Evolutionary conservation across 345 rosid genomes (phyloP), one percentile per base, ranked within the genome.

Genomic region (Acer saccharum): DNA sequence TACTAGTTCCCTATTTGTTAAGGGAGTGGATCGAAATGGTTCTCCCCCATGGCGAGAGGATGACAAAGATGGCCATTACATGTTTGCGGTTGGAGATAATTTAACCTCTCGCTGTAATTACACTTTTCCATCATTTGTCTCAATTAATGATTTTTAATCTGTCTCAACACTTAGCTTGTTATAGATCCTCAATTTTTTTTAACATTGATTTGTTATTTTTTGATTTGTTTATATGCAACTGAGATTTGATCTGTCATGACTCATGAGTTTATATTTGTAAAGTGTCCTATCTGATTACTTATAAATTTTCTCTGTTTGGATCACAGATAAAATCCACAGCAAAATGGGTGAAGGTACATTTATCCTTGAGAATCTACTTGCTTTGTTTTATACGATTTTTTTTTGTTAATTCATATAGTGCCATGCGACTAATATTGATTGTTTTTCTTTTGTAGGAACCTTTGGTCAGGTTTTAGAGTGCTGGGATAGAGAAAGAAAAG

Each of bases 1-100:
- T 83, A 86, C 79, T 80, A 27, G 78, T 78, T 76, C 86, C 67
- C 66, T 81, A 65, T 81, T 67, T 83, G 83, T 85, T 66, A 90
- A 89, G 75, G 89, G 79, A 85, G 91, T 82, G 69, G 90, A 83
- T 82, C 89, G 87, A 87, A 92, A 86, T 87, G 91, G 87, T 84
- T 91, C 97, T 35, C 92, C 98, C 80, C 97, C 94, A 35, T 85
- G 92, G 94, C 83, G 97, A 80, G 98, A 91, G 82, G 97, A 94
- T 88, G 97, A 94, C 94, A 94, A 92, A 81, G 97, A 94, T 89
- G 97, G 97, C 62, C 98, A 94, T 94, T 94, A 89, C 92, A 90
- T 88, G 94, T 94, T 94, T 92, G 96, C 90, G 81, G 83, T 91
- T 75, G 98, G 98, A 87, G 97, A 94, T 74, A 91, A 89, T 91